Evolutionary conservation across 1,284 basidiomycete genomes (phyloP), one percentile per base, ranked within the genome.

Genomic region (Stygiomarasmius scandens): DNA sequence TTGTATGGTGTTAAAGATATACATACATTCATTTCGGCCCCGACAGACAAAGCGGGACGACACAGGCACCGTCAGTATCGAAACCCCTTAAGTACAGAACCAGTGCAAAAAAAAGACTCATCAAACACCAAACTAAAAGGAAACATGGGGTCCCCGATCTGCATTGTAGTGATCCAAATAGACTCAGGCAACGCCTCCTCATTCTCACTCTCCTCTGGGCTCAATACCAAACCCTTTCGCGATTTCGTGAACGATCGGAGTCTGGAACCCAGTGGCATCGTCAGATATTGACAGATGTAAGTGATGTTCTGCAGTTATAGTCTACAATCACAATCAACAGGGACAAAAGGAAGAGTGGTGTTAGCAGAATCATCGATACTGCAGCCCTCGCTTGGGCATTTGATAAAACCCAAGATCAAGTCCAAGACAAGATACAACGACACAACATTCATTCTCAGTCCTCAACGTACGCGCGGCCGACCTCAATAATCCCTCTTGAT

Each of bases 401-500:
- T 49, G 27, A n/a, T 38, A 43, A 49, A 12, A 29, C 47, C 47
- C 46, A 10, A 45, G 50, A 47, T 4, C 25, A 55, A 22, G 38
- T 14, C 57, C 56, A 24, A 6, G n/a, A n/a, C n/a, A n/a, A n/a
- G n/a, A n/a, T n/a, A n/a, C n/a, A n/a, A n/a, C n/a, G n/a, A n/a
- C n/a, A n/a, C 6, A 32, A 74, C 87, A 65, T 65, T 93, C 92
- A 70, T 98, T 96, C 73, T 96, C 94, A 64, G 88, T 82, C 69
- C 95, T 90, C 56, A 98, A 76, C 22, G 96, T 81, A 64, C n/a
- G n/a, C n/a, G n/a, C n/a, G n/a, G n/a, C n/a, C n/a, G n/a, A n/a
- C n/a, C n/a, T n/a, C n/a, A 92, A 95, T 45, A 97, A 63, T 52
- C 96, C 79, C 73, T 95, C 95, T 60, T 96, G 96, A 70, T 98